Conservation (phyloP, 345 rosid genomes). For the Sonneratia alba region DNA sequence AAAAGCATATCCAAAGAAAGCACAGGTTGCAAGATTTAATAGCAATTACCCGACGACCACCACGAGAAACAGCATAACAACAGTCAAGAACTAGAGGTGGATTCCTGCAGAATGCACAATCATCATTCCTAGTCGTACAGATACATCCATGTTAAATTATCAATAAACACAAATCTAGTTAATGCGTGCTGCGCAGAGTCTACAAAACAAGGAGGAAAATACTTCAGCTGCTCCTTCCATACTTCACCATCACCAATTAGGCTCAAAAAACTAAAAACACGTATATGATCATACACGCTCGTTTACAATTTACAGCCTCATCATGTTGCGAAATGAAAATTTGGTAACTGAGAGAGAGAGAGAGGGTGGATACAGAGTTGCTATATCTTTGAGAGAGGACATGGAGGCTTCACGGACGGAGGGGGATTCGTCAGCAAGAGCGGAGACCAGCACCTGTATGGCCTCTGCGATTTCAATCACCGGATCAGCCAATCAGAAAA, state of each 20-base stretch:
- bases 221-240: not conserved
- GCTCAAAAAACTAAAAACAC: too few species aligned
- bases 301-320: too few species aligned
- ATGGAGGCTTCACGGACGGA: slow-evolving; percentile 67
- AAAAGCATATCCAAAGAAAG: not conserved
- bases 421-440: slow-evolving; percentile 77
- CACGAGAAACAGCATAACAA: slow-evolving; percentile 70
- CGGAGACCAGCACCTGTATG: slow-evolving; percentile 69
- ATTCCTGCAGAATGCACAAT: slow-evolving; percentile 37
- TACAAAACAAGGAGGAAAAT: too few species aligned
- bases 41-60: slow-evolving; percentile 70
- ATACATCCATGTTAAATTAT: not conserved
- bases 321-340: too few species aligned
- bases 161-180: too few species aligned
- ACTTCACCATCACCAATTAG: not conserved
- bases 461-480: slow-evolving; percentile 46
- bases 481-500: not conserved
- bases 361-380: slow-evolving; percentile 34
- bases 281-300: too few species aligned
- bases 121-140: not conserved
- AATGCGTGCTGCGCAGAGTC: not conserved
- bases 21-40: not conserved
- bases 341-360: not conserved
- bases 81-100: slow-evolving; percentile 93
- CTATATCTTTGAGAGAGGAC: slow-evolving; percentile 75